A percentile compares a stretch with the other conserved stretches of the same genome.
Conservation (phyloP, 2,329 filamentous ascomycete genomes). For the Paecilomyces fulvus region DNA sequence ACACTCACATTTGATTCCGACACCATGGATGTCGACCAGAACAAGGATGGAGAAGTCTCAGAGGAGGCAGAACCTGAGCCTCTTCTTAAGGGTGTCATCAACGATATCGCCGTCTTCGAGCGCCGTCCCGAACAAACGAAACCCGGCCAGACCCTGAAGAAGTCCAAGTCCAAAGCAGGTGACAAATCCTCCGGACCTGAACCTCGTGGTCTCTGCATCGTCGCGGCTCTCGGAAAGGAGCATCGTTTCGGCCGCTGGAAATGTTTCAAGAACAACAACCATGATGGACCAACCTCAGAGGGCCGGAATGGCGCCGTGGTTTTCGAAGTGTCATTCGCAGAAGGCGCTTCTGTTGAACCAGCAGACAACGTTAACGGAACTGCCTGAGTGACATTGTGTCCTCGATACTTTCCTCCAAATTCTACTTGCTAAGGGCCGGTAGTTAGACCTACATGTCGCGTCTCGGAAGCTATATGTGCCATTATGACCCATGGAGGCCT, state of each 20-base stretch:
- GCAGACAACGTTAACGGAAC: background rate
- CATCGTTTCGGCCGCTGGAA: constrained; percentile 80
- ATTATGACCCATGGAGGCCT: background rate
- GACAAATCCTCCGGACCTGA: constrained; percentile 32
- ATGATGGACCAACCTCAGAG: constrained; percentile 21
- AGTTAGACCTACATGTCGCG: background rate
- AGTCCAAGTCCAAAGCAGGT: constrained; percentile 15
- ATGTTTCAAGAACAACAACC: constrained; percentile 31
- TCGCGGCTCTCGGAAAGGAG: constrained; percentile 80
- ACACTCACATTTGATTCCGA: constrained; percentile 23
- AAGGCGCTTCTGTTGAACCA: constrained; percentile 8
- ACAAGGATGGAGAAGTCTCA: constrained; percentile 9
- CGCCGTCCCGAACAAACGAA: constrained; percentile 45
- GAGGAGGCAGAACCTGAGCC: constrained; percentile 16
- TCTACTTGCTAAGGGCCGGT: background rate
- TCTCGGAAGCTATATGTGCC: background rate
- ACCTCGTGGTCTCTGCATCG: constrained; percentile 61
- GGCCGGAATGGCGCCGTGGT: constrained; percentile 79
- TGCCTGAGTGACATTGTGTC: background rate
- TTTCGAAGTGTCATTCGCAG: constrained; percentile 62
- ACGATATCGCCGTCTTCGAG: constrained; percentile 82
- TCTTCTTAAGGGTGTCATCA: constrained; percentile 67
- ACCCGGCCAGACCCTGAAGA: constrained; percentile 11
- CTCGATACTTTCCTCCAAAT: background rate
- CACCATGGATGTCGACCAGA: constrained; percentile 13